Percentiles rank a stretch among this genome's conserved stretches.
Conservation (phyloP, 23 red algal species). For the Chondrus crispus region DNA sequence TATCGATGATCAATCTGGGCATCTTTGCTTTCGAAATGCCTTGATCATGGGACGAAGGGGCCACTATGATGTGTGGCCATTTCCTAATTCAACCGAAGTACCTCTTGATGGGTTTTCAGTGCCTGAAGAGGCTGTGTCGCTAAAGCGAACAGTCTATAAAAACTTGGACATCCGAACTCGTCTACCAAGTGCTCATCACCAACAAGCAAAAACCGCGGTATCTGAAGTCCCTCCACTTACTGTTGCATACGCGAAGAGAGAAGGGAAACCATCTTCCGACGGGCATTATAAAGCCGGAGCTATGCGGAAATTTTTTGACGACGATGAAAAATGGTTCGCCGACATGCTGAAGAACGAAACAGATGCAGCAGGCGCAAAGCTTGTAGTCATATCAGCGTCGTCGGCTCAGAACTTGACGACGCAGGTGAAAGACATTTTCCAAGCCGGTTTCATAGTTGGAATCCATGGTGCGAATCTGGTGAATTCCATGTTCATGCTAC, state of each 20-base stretch:
- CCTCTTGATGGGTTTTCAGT: slow-evolving; percentile 27
- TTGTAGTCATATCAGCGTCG: neutral
- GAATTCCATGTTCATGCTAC: slow-evolving; percentile 21
- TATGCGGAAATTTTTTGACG: neutral
- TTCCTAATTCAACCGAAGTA: slow-evolving; percentile 30
- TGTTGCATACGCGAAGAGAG: slow-evolving; percentile 3
- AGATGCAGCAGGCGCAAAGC: neutral
- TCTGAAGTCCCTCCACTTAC: neutral
- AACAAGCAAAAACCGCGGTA: neutral
- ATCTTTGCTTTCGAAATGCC: slow-evolving; percentile 49
- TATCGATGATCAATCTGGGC: too few species aligned
- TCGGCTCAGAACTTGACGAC: neutral
- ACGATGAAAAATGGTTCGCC: neutral
- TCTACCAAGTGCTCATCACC: too few species aligned
- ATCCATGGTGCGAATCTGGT: slow-evolving; percentile 56
- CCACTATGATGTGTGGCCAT: slow-evolving; percentile 33
- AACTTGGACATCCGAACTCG: neutral
- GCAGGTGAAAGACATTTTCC: neutral
- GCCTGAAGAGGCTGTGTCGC: slow-evolving; percentile 28
- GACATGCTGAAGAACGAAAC: neutral
- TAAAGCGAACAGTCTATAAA: slow-evolving; percentile 19
- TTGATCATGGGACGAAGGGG: slow-evolving; percentile 36
- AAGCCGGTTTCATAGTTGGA: slow-evolving; percentile 15
- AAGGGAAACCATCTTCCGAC: too few species aligned
- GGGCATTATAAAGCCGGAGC: too few species aligned